Conservation (phyloP, 208 protist species). For the Herpetomonas samuelpessoai region DNA sequence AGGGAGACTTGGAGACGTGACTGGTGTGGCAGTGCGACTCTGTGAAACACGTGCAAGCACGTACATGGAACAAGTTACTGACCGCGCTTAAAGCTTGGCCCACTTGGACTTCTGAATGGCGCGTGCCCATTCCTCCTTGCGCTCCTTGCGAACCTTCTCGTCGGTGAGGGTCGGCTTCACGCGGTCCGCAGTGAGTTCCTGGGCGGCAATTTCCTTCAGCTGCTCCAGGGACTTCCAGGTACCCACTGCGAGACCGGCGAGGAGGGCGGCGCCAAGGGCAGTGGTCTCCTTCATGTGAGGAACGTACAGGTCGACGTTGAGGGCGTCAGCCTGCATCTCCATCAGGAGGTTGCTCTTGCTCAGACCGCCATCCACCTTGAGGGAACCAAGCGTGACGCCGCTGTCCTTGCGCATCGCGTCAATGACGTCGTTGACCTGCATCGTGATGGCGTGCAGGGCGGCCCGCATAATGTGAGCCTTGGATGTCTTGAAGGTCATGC, state of each 20-base stretch:
- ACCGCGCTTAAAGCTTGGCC: conserved; percentile 53
- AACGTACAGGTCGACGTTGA: conserved; percentile 62
- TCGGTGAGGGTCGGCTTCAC: conserved; percentile 27
- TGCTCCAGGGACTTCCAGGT: conserved; percentile 68
- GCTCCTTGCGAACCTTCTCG: conserved; percentile 21
- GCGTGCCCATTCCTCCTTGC: conserved; percentile 44
- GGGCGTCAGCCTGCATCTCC: conserved; percentile 94
- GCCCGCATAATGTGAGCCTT: conserved; percentile 85
- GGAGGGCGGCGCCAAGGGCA: conserved; percentile 72
- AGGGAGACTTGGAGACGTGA: neutral
- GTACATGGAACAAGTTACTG: neutral
- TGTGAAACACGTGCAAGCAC: neutral
- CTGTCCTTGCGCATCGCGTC: conserved; percentile 84
- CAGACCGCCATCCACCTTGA: conserved; percentile 97
- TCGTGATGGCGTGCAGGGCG: conserved; percentile 86
- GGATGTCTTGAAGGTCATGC: conserved; percentile 91
- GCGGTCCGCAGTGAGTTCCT: conserved; percentile 24
- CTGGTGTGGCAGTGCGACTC: neutral
- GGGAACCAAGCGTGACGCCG: conserved; percentile 33
- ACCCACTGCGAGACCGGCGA: conserved; percentile 60
- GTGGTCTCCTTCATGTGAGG: conserved; percentile 76
- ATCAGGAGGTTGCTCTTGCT: conserved; percentile 87
- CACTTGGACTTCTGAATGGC: conserved; percentile 53
- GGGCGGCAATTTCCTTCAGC: conserved; percentile 21
- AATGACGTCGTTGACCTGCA: conserved; percentile 89